Evolutionary conservation across 1,284 basidiomycete species (phyloP).

Genomic region (Cronartium ribicola): DNA sequence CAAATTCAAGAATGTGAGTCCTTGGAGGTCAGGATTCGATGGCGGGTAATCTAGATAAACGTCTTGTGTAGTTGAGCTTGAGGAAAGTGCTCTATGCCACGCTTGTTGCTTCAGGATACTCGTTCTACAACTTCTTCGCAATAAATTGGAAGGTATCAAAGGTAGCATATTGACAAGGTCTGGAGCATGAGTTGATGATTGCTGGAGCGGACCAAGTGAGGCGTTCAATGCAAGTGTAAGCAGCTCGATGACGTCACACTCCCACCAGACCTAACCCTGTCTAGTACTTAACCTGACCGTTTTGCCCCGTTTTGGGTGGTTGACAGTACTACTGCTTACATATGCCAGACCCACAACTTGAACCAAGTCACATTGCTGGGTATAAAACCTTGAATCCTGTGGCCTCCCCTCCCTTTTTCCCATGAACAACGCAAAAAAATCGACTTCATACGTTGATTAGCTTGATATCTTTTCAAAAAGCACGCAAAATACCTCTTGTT

Average conservation of each 20-base stretch:
- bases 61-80: slow-evolving; percentile 6
- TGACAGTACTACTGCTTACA: not conserved
- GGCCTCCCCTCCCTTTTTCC: not conserved
- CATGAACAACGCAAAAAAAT: slow-evolving; percentile 11
- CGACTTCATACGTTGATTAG: not conserved
- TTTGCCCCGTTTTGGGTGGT: not conserved
- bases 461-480: slow-evolving; percentile 42
- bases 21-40: slow-evolving; percentile 41
- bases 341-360: slow-evolving; percentile 12
- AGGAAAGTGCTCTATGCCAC: not conserved
- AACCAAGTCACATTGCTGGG: not conserved
- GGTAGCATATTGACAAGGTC: not conserved
- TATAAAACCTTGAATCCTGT: not conserved
- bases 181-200: not conserved
- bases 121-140: not conserved
- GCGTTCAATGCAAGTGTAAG: not conserved
- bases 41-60: slow-evolving; percentile 31
- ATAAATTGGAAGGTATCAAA: not conserved
- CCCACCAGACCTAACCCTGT: not conserved
- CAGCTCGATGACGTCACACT: not conserved
- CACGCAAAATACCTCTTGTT: slow-evolving; percentile 26
- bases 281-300: not conserved
- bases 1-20: slow-evolving; percentile 57
- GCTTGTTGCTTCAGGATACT: not conserved
- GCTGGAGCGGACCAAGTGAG: not conserved